These are phyloP conservation scores for Apiotrichum domesticum DNA, from an alignment of 1,284 basidiomycete genomes.

Conservation along the genomic window DNA sequence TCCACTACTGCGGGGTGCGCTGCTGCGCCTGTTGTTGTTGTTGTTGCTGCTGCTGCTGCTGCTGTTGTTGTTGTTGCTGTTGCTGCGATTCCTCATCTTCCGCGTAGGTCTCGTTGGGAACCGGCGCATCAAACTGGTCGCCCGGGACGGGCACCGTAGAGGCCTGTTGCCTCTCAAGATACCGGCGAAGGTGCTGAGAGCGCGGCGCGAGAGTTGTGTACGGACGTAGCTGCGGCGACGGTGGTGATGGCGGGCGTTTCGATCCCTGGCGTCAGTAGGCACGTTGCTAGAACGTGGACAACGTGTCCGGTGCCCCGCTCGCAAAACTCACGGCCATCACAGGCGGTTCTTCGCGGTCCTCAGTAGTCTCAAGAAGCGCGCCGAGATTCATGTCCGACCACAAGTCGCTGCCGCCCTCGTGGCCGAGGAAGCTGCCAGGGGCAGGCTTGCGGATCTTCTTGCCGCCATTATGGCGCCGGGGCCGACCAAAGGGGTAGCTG, in stretches of 20 bases:
- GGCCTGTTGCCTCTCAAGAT: constrained; percentile 32
- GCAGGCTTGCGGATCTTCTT: constrained; percentile 5
- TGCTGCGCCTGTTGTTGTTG: neutral
- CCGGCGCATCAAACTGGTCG: constrained; percentile 41
- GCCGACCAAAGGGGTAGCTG: constrained; percentile 37
- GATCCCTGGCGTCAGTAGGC: constrained; percentile 28
- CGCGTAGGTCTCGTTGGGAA: constrained; percentile 41
- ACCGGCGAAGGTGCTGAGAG: constrained; percentile 31
- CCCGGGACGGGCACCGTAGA: constrained; percentile 17
- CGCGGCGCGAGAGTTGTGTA: constrained; percentile 21
- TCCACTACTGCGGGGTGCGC: neutral
- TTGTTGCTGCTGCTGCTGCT: neutral
- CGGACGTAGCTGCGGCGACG: constrained; percentile 37
- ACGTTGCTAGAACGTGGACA: neutral
- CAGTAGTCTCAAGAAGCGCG: constrained; percentile 28
- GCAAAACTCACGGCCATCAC: constrained; percentile 42
- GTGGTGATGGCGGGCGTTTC: constrained; percentile 41
- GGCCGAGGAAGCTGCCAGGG: constrained; percentile 3
- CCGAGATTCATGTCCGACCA: constrained; percentile 37
- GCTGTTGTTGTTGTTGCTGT: neutral
- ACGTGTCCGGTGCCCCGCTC: neutral
- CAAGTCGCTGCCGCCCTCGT: constrained; percentile 4
- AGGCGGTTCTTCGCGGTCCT: constrained; percentile 38
- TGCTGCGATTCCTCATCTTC: constrained; percentile 20
- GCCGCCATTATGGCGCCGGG: constrained; percentile 1